These are phyloP conservation scores for Lactarius hengduanensis DNA, from an alignment of 768 basidiomycete species.

Conservation along the genomic window DNA sequence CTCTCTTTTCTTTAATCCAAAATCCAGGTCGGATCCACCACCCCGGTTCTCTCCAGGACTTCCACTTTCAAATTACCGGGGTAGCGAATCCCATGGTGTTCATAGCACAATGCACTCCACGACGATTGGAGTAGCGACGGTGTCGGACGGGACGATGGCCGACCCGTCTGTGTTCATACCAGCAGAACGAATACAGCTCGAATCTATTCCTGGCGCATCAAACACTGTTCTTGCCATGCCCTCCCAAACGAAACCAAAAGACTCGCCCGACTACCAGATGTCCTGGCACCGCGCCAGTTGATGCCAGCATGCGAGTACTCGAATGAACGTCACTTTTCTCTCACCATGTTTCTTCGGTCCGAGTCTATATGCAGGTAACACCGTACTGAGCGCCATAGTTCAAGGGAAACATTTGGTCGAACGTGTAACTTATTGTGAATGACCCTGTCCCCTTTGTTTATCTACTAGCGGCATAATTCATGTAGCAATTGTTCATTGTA, in stretches of 20 bases:
- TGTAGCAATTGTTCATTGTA: no score
- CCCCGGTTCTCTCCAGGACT: neutral
- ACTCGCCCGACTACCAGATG: neutral
- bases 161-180: slow-evolving; percentile 4
- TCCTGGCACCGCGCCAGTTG: neutral
- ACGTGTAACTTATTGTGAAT: no score
- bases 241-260: neutral
- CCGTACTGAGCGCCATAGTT: no score
- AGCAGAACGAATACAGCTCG: neutral
- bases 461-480: no score
- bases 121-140: neutral
- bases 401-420: no score
- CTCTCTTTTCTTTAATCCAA: neutral
- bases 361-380: neutral
- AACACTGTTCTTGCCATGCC: neutral
- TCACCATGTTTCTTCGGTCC: neutral
- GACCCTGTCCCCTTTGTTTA: no score
- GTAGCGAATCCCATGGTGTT: neutral
- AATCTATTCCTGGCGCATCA: neutral
- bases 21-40: neutral
- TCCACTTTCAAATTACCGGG: neutral
- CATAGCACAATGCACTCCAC: neutral
- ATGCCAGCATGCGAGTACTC: neutral
- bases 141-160: neutral
- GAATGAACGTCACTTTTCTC: neutral